A percentile compares a stretch with the other conserved stretches of the same genome.
Conservation (phyloP, 768 basidiomycete genomes). For the Ramaria rubella region DNA sequence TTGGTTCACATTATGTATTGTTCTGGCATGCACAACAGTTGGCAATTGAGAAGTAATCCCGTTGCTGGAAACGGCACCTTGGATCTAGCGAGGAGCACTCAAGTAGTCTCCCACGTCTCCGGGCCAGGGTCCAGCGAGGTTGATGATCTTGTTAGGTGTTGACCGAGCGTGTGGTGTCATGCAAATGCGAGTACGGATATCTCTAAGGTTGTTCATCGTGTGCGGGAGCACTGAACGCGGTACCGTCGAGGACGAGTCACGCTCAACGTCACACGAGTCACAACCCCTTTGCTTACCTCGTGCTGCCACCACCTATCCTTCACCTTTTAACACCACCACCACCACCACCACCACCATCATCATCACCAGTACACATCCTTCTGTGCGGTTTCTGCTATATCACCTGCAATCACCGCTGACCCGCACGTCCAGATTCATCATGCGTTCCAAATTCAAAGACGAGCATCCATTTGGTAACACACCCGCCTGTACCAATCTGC, state of each 20-base stretch:
- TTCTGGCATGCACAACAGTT: too few relatives aligned
- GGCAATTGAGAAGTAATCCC: too few relatives aligned
- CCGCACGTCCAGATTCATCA: slow-evolving; percentile 26
- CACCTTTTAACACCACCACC: not conserved
- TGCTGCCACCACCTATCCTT: not conserved
- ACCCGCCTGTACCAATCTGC: slow-evolving; percentile 27
- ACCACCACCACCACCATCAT: not conserved
- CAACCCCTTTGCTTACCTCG: not conserved
- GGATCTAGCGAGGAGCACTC: too few relatives aligned
- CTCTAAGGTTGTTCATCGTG: too few relatives aligned
- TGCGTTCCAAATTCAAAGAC: slow-evolving; percentile 98
- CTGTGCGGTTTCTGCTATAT: too few relatives aligned
- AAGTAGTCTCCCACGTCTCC: too few relatives aligned
- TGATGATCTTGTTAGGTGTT: too few relatives aligned
- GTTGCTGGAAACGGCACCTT: too few relatives aligned
- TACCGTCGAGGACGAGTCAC: not conserved
- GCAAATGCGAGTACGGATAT: not conserved
- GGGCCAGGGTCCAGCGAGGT: too few relatives aligned
- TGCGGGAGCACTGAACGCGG: too few relatives aligned
- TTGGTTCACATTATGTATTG: too few relatives aligned
- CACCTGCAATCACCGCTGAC: not conserved
- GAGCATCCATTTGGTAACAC: slow-evolving; percentile 90
- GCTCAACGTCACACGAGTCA: not conserved
- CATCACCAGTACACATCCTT: not conserved
- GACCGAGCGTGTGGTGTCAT: too few relatives aligned